These are phyloP conservation scores for Boletus rubropictus DNA, from an alignment of 768 basidiomycete genomes.

Conservation along the genomic window DNA sequence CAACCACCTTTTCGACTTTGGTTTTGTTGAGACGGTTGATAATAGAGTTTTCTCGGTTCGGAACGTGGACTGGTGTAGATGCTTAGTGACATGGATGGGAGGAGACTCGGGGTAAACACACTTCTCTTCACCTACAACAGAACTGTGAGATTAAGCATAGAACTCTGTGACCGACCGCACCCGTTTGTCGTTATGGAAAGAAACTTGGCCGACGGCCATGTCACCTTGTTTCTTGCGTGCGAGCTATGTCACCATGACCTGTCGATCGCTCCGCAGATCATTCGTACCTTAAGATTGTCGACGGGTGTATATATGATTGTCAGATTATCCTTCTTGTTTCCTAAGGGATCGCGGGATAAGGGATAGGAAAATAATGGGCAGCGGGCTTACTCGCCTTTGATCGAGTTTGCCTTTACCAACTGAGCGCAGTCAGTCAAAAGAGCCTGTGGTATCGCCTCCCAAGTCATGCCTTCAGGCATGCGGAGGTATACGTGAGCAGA, in stretches of 20 bases:
- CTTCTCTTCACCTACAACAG: slow-evolving; percentile 71
- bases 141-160: neutral
- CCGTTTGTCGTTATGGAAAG: slow-evolving; percentile 87
- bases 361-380: neutral
- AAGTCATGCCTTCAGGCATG: slow-evolving; percentile 71
- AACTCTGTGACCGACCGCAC: slow-evolving; percentile 34
- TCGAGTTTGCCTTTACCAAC: slow-evolving; percentile 95
- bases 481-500: slow-evolving; percentile 97
- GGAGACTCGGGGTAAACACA: slow-evolving; percentile 23
- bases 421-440: slow-evolving; percentile 86
- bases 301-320: slow-evolving; percentile 93
- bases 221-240: slow-evolving; percentile 83
- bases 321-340: slow-evolving; percentile 92
- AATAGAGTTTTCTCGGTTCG: slow-evolving; percentile 78
- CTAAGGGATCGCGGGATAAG: slow-evolving; percentile 35
- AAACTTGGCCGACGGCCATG: slow-evolving; percentile 95
- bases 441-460: slow-evolving; percentile 81
- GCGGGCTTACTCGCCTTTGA: slow-evolving; percentile 56
- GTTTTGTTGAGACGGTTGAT: slow-evolving; percentile 95
- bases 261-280: neutral
- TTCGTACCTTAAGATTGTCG: slow-evolving; percentile 78
- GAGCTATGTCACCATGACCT: neutral
- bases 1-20: slow-evolving; percentile 74
- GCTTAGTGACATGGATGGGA: neutral
- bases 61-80: slow-evolving; percentile 55